Evolutionary conservation across 2,329 filamentous ascomycete genomes (phyloP).

Genomic region (Fusarium camptoceras): DNA sequence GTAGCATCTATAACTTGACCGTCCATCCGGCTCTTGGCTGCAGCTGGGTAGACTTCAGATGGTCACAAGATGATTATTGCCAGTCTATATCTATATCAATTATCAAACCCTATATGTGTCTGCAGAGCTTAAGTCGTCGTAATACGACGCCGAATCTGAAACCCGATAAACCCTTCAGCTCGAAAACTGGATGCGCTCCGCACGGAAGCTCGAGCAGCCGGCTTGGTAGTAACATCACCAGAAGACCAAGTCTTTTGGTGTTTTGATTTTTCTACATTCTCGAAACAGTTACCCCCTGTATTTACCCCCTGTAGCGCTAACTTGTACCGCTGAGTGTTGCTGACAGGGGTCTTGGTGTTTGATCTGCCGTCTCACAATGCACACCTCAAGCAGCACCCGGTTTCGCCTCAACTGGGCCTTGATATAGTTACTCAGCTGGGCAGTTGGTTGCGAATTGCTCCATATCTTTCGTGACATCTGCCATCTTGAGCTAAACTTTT

Average conservation of each 20-base stretch:
- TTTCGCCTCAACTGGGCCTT: slow-evolving; percentile 32
- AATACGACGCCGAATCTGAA: slow-evolving; percentile 15
- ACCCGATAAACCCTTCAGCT: background rate
- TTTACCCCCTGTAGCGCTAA: background rate
- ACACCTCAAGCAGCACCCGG: slow-evolving; percentile 36
- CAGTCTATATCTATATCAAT: background rate
- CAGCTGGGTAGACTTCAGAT: background rate
- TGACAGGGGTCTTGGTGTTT: slow-evolving; percentile 25
- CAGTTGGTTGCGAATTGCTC: background rate
- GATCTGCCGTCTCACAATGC: slow-evolving; percentile 44
- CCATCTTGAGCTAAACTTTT: background rate
- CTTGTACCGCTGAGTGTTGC: slow-evolving; percentile 3
- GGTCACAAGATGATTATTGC: background rate
- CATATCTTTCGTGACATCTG: slow-evolving; percentile 18
- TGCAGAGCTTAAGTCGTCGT: background rate
- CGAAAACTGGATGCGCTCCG: background rate
- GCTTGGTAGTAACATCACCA: slow-evolving; percentile 12
- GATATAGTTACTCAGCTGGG: background rate
- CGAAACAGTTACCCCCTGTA: background rate
- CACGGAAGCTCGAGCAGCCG: slow-evolving; percentile 27
- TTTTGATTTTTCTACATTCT: background rate
- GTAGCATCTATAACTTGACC: background rate
- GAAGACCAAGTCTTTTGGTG: background rate
- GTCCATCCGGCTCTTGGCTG: background rate
- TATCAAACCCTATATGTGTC: background rate